These are phyloP conservation scores for Phallus indusiatus DNA, from an alignment of 768 basidiomycete genomes.

Conservation along the genomic window DNA sequence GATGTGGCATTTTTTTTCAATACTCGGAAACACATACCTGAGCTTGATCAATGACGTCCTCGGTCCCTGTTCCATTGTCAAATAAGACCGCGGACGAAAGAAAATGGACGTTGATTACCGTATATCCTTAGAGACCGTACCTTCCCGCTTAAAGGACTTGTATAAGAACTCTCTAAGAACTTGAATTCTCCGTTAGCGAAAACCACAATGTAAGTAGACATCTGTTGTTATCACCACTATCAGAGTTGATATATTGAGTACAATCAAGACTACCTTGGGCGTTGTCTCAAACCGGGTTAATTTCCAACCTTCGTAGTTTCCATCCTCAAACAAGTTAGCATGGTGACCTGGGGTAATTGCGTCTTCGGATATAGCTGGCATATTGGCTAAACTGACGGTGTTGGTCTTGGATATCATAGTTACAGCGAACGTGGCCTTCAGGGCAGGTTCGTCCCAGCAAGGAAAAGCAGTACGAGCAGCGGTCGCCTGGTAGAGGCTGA, in stretches of 20 bases:
- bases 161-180: slow-evolving; percentile 65
- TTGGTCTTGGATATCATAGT: slow-evolving; percentile 71
- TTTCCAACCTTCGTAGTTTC: slow-evolving; percentile 51
- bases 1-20: background rate
- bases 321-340: background rate
- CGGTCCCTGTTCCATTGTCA: slow-evolving; percentile 46
- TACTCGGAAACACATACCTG: slow-evolving; percentile 6
- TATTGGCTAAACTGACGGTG: slow-evolving; percentile 79
- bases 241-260: background rate
- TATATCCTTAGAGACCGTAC: slow-evolving; percentile 79
- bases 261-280: slow-evolving; percentile 40
- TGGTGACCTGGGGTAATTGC: slow-evolving; percentile 17
- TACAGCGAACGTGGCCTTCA: slow-evolving; percentile 76
- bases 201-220: slow-evolving; percentile 87
- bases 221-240: slow-evolving; percentile 21
- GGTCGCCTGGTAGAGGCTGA: slow-evolving; percentile 53
- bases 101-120: slow-evolving; percentile 29
- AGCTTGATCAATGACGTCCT: slow-evolving; percentile 74
- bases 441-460: slow-evolving; percentile 87
- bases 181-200: slow-evolving; percentile 74
- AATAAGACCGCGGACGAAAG: background rate
- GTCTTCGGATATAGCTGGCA: slow-evolving; percentile 51
- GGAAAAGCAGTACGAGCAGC: slow-evolving; percentile 77
- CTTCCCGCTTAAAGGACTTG: slow-evolving; percentile 71
- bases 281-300: slow-evolving; percentile 73